Evolutionary conservation across 2,329 filamentous ascomycete genomes (phyloP).

Genomic region (Xylaria sp.): DNA sequence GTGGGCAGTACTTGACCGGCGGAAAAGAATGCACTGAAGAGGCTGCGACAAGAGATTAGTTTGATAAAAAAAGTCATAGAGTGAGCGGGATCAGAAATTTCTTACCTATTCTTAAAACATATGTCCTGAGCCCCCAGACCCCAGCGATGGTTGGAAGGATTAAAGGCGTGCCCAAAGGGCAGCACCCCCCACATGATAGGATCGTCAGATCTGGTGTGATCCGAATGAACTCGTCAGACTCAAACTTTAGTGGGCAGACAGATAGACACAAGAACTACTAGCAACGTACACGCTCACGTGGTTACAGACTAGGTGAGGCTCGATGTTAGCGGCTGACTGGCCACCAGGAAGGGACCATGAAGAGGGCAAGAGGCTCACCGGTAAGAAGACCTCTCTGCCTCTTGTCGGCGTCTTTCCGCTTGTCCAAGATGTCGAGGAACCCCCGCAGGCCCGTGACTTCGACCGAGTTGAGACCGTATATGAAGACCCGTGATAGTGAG

Average conservation of each 20-base stretch:
- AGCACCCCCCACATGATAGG: constrained; percentile 93
- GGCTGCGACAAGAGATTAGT: constrained; percentile 56
- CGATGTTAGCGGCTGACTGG: constrained; percentile 32
- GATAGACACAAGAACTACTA: constrained; percentile 8
- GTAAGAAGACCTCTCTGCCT: constrained; percentile 84
- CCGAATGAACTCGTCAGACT: constrained; percentile 36
- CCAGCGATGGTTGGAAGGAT: constrained; percentile 83
- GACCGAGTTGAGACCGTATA: constrained; percentile 77
- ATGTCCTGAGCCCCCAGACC: constrained; percentile 93
- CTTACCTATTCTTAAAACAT: constrained; percentile 87
- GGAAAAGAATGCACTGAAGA: constrained; percentile 81
- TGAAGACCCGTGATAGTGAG: constrained; percentile 75
- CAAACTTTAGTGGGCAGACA: constrained; percentile 38
- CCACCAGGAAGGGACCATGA: not conserved
- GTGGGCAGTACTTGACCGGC: constrained; percentile 91
- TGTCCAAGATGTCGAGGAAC: constrained; percentile 80
- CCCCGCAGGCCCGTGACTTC: constrained; percentile 80
- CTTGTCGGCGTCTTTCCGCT: constrained; percentile 71
- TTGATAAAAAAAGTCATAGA: not conserved
- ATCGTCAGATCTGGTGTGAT: constrained; percentile 79
- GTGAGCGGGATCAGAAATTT: constrained; percentile 12
- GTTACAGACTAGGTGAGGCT: constrained; percentile 74
- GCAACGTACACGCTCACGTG: constrained; percentile 84
- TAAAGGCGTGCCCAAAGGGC: constrained; percentile 77
- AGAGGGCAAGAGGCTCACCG: constrained; percentile 59